Conservation (phyloP, 495 filamentous ascomycete genomes). For the Hypoxylon cercidicola region DNA sequence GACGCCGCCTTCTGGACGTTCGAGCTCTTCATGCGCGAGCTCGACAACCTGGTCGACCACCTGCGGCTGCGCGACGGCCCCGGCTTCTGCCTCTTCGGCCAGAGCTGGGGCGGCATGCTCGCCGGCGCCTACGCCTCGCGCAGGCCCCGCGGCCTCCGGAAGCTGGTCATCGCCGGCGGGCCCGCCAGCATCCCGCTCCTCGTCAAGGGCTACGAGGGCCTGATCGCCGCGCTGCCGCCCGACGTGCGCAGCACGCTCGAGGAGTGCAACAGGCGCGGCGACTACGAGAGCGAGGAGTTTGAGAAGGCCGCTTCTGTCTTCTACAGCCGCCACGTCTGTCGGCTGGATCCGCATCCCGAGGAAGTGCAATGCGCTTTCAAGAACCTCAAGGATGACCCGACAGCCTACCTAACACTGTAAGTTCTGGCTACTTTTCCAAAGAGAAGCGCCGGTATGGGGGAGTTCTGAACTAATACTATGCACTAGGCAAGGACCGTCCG, state of each 20-base stretch:
- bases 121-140: constrained; percentile 42
- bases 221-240: constrained; percentile 50
- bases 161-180: constrained; percentile 53
- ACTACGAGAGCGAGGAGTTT: constrained; percentile 49
- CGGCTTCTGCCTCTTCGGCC: constrained; percentile 47
- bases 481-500: constrained; percentile 58
- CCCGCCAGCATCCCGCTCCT: constrained; percentile 51
- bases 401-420: constrained; percentile 59
- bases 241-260: constrained; percentile 52
- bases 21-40: constrained; percentile 48
- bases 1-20: constrained; percentile 60
- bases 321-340: constrained; percentile 55
- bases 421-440: neutral
- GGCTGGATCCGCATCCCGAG: constrained; percentile 53
- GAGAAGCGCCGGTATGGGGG: neutral
- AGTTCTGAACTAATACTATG: constrained; percentile 9
- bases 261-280: constrained; percentile 42
- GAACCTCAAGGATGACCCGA: constrained; percentile 55
- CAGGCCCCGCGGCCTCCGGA: constrained; percentile 54
- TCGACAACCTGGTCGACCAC: constrained; percentile 57
- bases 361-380: constrained; percentile 44
- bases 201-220: constrained; percentile 42
- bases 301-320: constrained; percentile 54
- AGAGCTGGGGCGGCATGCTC: constrained; percentile 66
- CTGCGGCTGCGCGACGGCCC: constrained; percentile 48